A percentile compares a stretch with the other conserved stretches of the same genome.
Evolutionary conservation across 202 grass and related monocot genomes (phyloP).

Genomic region (Eragrostis tef): DNA sequence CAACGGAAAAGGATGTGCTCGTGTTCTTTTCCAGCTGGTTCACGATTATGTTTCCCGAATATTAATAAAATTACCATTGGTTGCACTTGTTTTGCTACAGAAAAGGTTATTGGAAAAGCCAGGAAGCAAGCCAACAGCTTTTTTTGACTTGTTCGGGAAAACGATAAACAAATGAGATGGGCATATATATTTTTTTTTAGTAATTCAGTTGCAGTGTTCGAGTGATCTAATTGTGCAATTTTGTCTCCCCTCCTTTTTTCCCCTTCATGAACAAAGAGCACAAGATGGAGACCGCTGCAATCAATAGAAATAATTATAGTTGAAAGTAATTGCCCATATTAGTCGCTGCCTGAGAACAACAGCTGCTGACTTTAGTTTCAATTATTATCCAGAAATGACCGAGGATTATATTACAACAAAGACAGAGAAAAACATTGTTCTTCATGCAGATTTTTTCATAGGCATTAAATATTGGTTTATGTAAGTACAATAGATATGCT

Average conservation of each 20-base stretch:
- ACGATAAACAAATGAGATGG: slow-evolving; percentile 40
- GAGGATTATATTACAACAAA: not conserved
- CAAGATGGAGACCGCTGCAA: slow-evolving; percentile 24
- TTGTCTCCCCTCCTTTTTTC: not conserved
- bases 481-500: not conserved
- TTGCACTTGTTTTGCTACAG: slow-evolving; percentile 22
- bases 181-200: slow-evolving; percentile 18
- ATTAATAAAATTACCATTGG: slow-evolving; percentile 24
- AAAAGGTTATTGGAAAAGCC: slow-evolving; percentile 9
- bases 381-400: slow-evolving; percentile 39
- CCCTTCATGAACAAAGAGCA: slow-evolving; percentile 13
- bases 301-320: slow-evolving; percentile 30
- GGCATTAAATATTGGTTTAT: not conserved
- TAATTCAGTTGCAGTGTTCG: slow-evolving; percentile 41
- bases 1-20: slow-evolving; percentile 29
- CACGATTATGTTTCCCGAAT: not conserved
- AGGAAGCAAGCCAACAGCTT: slow-evolving; percentile 8
- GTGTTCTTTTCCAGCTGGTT: slow-evolving; percentile 9
- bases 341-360: slow-evolving; percentile 55
- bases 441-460: not conserved
- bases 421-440: not conserved
- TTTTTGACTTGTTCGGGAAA: slow-evolving; percentile 47
- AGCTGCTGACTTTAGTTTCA: slow-evolving; percentile 47
- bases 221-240: slow-evolving; percentile 29
- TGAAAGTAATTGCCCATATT: slow-evolving; percentile 29